phyloP scores from a whole-genome alignment of 2,329 filamentous ascomycete genomes.

The Cephalotrichum gorgonifer region DNA sequence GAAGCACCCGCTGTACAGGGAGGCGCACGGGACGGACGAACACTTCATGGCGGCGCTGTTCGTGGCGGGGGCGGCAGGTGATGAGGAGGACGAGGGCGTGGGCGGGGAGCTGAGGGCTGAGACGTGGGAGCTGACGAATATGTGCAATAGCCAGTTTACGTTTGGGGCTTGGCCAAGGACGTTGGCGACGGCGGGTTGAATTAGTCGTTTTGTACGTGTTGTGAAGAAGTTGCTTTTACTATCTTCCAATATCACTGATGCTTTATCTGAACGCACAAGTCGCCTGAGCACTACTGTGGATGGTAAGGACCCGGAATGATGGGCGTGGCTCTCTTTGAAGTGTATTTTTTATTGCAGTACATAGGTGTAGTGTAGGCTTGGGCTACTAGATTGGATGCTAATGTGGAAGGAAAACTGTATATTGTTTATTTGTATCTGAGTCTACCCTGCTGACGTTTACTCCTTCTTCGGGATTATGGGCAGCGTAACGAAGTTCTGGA shows the following conservation, averaged over 20 bases:
- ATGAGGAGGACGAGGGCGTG: constrained; percentile 24
- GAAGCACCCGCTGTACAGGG: constrained; percentile 56
- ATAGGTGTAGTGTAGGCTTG: too few relatives aligned
- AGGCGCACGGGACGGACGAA: constrained; percentile 61
- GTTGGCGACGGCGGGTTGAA: background rate
- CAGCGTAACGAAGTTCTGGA: constrained; percentile 40
- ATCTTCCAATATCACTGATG: background rate
- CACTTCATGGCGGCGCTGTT: constrained; percentile 60
- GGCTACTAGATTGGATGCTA: background rate
- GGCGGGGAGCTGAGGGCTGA: constrained; percentile 40
- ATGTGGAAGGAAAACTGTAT: too few relatives aligned
- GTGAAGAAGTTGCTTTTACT: background rate
- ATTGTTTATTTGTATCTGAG: too few relatives aligned
- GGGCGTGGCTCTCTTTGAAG: background rate
- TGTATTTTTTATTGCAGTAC: background rate
- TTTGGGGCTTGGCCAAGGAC: constrained; percentile 23
- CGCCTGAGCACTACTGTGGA: too few relatives aligned
- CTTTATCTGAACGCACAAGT: too few relatives aligned
- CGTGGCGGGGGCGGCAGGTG: constrained; percentile 45
- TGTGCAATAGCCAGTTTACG: constrained; percentile 52
- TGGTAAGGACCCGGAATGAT: background rate
- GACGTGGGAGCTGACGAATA: constrained; percentile 57
- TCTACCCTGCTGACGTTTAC: background rate
- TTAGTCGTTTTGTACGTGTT: background rate
- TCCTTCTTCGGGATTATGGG: constrained; percentile 35